These are phyloP conservation scores for Nemania sp. DNA, from an alignment of 2,329 filamentous ascomycete species.

Conservation along the genomic window DNA sequence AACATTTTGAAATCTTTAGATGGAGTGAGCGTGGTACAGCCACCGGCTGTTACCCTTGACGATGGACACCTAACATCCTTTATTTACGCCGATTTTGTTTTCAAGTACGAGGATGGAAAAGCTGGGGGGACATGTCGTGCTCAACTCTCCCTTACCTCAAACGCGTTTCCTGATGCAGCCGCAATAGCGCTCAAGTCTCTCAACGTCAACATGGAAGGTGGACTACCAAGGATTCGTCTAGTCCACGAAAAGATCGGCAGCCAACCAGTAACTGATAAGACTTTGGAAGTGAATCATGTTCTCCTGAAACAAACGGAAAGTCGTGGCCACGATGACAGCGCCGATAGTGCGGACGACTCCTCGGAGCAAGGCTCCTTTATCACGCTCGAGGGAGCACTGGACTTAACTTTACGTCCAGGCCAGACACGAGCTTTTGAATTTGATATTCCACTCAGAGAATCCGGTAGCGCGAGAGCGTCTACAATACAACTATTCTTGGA, in stretches of 20 bases:
- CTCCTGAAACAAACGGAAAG: conserved; percentile 30
- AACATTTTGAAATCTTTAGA: conserved; percentile 62
- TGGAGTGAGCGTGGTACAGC: conserved; percentile 48
- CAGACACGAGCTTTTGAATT: conserved; percentile 73
- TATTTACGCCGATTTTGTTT: conserved; percentile 58
- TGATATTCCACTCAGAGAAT: conserved; percentile 74
- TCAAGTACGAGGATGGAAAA: conserved; percentile 60
- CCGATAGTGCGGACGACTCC: conserved; percentile 33
- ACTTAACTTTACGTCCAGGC: conserved; percentile 68
- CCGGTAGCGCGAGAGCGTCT: conserved; percentile 72
- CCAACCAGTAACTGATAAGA: conserved; percentile 10
- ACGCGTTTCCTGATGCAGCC: conserved; percentile 55
- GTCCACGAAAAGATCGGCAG: conserved; percentile 43
- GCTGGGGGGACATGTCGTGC: conserved; percentile 62
- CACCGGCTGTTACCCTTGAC: conserved; percentile 54
- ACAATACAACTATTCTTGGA: conserved; percentile 66
- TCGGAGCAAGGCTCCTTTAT: conserved; percentile 37
- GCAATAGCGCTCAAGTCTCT: conserved; percentile 57
- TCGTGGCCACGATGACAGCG: conserved; percentile 36
- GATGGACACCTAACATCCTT: conserved; percentile 58
- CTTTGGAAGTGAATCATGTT: conserved; percentile 27
- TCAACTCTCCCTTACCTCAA: conserved; percentile 61
- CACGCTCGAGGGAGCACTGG: conserved; percentile 56
- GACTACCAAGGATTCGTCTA: conserved; percentile 58
- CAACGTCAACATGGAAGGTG: conserved; percentile 59